Evolutionary conservation across 345 rosid genomes (phyloP), one percentile per base, ranked within the genome.

Genomic region (Mercurialis annua): DNA sequence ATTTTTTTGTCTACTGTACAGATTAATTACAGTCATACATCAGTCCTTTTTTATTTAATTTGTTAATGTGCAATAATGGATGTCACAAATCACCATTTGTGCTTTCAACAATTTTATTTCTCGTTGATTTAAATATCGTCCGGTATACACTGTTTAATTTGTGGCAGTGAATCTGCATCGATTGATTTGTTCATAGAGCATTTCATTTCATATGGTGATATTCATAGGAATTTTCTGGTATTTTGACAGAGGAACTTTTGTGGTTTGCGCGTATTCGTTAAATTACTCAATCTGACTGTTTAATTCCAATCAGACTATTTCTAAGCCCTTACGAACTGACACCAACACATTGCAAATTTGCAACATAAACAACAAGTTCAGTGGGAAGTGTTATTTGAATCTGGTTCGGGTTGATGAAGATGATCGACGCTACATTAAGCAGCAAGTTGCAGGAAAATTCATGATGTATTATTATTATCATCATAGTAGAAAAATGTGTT

Each of bases 351-450:
- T 82, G 87, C n/a, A n/a, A n/a, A n/a, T n/a, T n/a, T n/a, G n/a
- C 76, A 94, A 91, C 79, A 89, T 94, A 36, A 94, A 94, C 89
- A 89, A 94, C 88, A 94, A 94, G 79, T 94, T 94, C 79, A 94
- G 96, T 10, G 98, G 89, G 70, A 94, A 91, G 77, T 91, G 91
- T 65, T 94, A 85, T 75, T 79, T 94, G 88, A 94, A 94, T 75
- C 96, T 94, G 46, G 98, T 94, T 54, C 84, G 91, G 70, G 94
- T 95, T 2, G 98, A 92, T 74, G 99, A 95, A 80, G 99, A 95
- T 81, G 99, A 92, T 68, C 89, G 98, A 36, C 86, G 98, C 66
- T 95, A 95, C 70, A 92, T 95, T 73, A 95, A 89, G 85, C 98
- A 95, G 81, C 98, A 95, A 71, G 92, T 81, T 88, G 77, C 82